phyloP scores from a whole-genome alignment of 805 yeast genomes.

The Ogataea nitratoaversa region DNA sequence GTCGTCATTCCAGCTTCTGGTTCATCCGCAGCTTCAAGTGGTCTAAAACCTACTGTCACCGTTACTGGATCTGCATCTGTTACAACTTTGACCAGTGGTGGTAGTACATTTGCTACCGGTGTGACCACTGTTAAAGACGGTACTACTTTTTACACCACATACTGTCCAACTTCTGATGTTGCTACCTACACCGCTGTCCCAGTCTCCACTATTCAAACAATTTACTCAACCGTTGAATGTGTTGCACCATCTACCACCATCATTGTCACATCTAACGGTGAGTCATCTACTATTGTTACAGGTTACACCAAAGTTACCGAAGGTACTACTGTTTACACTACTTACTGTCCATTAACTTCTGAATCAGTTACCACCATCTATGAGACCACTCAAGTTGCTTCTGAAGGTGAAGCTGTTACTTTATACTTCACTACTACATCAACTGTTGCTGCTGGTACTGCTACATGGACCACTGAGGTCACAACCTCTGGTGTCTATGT shows the following conservation, averaged over 20 bases:
- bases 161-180: slow-evolving; percentile 4
- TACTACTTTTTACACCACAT: not conserved
- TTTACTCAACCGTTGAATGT: slow-evolving; percentile 13
- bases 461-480: too few species aligned
- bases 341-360: slow-evolving; percentile 32
- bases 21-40: too few species aligned
- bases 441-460: slow-evolving; percentile 8
- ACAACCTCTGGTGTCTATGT: too few species aligned
- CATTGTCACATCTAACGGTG: slow-evolving; percentile 25
- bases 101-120: not conserved
- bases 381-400: not conserved
- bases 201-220: slow-evolving; percentile 4
- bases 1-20: slow-evolving; percentile 11
- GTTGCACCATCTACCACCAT: slow-evolving; percentile 15
- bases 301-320: slow-evolving; percentile 24
- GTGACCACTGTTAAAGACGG: not conserved
- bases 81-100: slow-evolving; percentile 7
- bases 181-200: slow-evolving; percentile 16
- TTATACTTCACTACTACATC: not conserved
- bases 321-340: slow-evolving; percentile 25
- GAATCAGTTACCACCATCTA: slow-evolving; percentile 7
- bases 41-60: slow-evolving; percentile 5
- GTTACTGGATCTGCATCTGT: not conserved
- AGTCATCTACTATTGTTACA: slow-evolving; percentile 22
- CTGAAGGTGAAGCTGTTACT: not conserved